Evolutionary conservation across 192 early-diverging fungal genomes (phyloP).

Genomic region (Martensiomyces pterosporus): DNA sequence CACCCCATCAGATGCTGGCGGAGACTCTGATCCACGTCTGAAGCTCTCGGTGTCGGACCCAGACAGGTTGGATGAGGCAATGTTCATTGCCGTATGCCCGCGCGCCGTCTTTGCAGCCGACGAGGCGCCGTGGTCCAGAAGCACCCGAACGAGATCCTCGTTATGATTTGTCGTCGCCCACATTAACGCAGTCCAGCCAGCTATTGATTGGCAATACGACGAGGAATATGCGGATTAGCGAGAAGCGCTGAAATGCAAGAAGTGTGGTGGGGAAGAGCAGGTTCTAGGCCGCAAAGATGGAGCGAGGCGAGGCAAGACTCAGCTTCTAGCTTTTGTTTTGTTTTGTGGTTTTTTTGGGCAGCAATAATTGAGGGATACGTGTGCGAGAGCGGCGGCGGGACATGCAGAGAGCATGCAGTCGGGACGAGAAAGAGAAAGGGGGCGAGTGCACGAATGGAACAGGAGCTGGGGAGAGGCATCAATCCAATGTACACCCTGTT

Average conservation of each 20-base stretch:
- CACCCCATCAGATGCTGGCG: conserved; percentile 14
- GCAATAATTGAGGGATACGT: too few relatives aligned
- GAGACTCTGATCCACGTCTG: conserved; percentile 21
- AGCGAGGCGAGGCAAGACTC: too few relatives aligned
- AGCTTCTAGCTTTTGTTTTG: too few relatives aligned
- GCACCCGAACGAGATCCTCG: conserved; percentile 62
- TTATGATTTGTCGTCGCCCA: conserved; percentile 87
- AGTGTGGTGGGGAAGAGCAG: neutral
- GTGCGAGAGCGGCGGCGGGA: too few relatives aligned
- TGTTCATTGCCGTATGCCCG: conserved; percentile 72
- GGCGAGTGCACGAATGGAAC: neutral
- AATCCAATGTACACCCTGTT: too few relatives aligned
- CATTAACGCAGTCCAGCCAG: conserved; percentile 85
- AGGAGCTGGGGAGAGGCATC: too few relatives aligned
- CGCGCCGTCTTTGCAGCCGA: conserved; percentile 61
- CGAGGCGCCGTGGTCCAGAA: conserved; percentile 78
- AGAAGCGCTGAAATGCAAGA: neutral
- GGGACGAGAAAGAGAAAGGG: neutral
- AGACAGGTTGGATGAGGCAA: conserved; percentile 52
- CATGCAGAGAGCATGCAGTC: conserved; percentile 3
- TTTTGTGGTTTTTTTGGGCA: too few relatives aligned
- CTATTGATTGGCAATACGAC: too few relatives aligned
- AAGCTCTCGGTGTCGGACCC: conserved; percentile 30
- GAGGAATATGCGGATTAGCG: too few relatives aligned
- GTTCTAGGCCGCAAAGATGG: too few relatives aligned